Evolutionary conservation across 2,329 filamentous ascomycete species (phyloP).

Genomic region (Ceratocystis lukuohia): DNA sequence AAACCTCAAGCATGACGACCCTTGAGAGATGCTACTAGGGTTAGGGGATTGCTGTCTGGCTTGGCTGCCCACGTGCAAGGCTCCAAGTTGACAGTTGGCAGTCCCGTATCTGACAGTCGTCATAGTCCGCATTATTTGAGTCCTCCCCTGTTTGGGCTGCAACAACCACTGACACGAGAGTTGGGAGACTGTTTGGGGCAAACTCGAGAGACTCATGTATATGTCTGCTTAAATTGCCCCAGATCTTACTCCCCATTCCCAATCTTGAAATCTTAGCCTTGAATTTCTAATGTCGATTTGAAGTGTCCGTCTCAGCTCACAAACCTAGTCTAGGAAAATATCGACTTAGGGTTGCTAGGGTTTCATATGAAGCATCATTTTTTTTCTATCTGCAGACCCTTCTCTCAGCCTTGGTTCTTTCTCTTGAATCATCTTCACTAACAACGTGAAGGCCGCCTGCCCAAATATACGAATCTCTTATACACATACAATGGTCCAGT

Average conservation of each 20-base stretch:
- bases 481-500: constrained; percentile 32
- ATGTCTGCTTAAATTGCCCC: neutral
- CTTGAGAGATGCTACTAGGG: neutral
- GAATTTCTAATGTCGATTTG: no score
- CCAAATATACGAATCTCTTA: neutral
- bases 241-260: neutral
- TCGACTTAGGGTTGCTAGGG: neutral
- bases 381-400: neutral
- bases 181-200: neutral
- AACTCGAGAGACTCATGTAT: neutral
- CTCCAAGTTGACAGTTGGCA: no score
- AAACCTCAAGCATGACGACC: constrained; percentile 1
- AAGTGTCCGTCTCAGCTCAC: neutral
- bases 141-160: neutral
- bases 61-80: neutral
- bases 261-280: no score
- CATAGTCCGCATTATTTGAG: no score
- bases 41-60: neutral
- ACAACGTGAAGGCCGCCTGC: neutral
- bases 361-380: neutral
- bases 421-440: neutral
- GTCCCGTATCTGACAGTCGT: no score
- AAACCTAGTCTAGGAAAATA: neutral
- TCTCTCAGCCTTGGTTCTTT: constrained; percentile 1
- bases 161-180: neutral